Conservation (phyloP, 2,329 filamentous ascomycete species). For the Apiospora aurea region DNA sequence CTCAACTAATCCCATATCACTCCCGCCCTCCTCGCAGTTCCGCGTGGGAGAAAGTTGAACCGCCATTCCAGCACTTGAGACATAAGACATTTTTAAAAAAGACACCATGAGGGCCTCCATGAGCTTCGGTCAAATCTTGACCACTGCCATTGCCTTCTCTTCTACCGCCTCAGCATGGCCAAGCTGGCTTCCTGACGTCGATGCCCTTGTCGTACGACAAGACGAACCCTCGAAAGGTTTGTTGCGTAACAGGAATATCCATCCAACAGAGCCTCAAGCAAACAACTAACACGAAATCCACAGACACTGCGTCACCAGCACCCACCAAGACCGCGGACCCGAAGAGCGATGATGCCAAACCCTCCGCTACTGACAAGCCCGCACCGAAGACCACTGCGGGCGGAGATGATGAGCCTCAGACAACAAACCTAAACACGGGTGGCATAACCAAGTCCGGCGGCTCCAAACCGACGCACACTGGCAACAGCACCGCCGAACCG, state of each 20-base stretch:
- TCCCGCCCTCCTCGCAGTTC: neutral
- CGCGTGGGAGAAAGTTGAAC: slow-evolving; percentile 28
- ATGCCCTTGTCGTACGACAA: slow-evolving; percentile 60
- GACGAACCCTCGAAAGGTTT: slow-evolving; percentile 39
- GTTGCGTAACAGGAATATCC: neutral
- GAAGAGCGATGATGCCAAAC: slow-evolving; percentile 33
- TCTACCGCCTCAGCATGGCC: slow-evolving; percentile 64
- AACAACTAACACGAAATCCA: neutral
- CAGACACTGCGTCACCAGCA: slow-evolving; percentile 27
- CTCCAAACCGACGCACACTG: slow-evolving; percentile 37
- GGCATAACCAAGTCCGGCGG: slow-evolving; percentile 37
- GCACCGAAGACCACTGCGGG: slow-evolving; percentile 24
- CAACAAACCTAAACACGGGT: slow-evolving; percentile 51
- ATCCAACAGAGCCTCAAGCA: neutral
- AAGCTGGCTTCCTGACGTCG: slow-evolving; percentile 59
- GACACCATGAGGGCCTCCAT: slow-evolving; percentile 57
- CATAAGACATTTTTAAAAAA: slow-evolving; percentile 45
- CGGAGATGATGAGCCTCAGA: slow-evolving; percentile 36
- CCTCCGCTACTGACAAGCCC: slow-evolving; percentile 30
- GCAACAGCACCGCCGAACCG: slow-evolving; percentile 34
- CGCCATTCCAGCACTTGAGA: slow-evolving; percentile 36
- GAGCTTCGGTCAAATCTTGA: slow-evolving; percentile 54
- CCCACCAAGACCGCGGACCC: slow-evolving; percentile 26
- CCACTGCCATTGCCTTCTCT: slow-evolving; percentile 59
- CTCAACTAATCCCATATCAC: slow-evolving; percentile 4